These are phyloP conservation scores for Gonapodya prolifera DNA, from an alignment of 192 early-diverging fungal genomes.

Conservation along the genomic window DNA sequence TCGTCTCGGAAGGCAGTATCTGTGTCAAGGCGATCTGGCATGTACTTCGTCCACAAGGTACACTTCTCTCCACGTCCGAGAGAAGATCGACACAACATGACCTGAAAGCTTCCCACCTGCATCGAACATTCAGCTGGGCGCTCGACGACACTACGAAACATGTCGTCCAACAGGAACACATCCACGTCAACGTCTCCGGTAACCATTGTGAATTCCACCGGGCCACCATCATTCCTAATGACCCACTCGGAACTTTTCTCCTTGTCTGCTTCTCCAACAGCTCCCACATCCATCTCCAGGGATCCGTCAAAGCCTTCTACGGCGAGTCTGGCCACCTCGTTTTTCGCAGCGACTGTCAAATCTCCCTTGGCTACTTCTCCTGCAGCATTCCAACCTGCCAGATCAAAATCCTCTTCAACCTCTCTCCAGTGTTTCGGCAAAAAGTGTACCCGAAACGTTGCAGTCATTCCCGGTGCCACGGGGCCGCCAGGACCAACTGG, in stretches of 20 bases:
- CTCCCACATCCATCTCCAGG: background rate
- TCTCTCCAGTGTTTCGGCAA: background rate
- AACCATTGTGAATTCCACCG: background rate
- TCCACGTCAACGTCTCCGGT: background rate
- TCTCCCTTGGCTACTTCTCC: background rate
- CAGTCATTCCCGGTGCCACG: background rate
- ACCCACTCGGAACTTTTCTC: background rate
- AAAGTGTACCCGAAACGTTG: background rate
- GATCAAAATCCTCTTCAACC: background rate
- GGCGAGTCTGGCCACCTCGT: background rate
- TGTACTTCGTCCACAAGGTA: background rate
- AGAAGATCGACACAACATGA: background rate
- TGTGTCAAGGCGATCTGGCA: background rate
- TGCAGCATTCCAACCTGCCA: background rate
- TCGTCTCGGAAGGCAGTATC: background rate
- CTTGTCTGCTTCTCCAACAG: background rate
- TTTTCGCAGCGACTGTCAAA: background rate
- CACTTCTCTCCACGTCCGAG: background rate
- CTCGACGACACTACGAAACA: background rate
- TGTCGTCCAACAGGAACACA: background rate
- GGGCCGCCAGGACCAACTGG: background rate
- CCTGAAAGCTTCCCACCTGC: background rate
- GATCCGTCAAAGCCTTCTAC: background rate
- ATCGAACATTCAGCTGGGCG: background rate
- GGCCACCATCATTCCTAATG: background rate